Conservation (phyloP, 768 basidiomycete species). For the Coprinellus aureogranulatus region DNA sequence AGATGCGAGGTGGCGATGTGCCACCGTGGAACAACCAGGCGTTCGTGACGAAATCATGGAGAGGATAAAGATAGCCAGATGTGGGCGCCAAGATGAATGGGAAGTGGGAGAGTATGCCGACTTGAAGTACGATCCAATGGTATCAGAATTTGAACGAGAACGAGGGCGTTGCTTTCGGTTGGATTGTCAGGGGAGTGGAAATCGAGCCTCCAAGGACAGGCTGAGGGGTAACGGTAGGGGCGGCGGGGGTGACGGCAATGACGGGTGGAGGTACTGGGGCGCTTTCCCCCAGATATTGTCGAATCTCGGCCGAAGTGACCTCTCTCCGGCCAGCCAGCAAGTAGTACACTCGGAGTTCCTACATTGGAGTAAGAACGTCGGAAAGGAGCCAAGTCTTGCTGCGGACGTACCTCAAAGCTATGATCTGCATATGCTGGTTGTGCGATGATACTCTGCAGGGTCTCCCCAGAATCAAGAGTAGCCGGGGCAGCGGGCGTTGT, state of each 20-base stretch:
- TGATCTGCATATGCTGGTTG: conserved; percentile 13
- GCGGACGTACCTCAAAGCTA: conserved; percentile 15
- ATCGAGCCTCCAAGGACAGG: background rate
- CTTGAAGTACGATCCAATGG: no score
- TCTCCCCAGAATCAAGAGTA: conserved; percentile 1
- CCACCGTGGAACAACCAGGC: no score
- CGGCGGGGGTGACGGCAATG: no score
- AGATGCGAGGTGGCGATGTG: no score
- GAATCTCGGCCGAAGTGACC: conserved; percentile 14
- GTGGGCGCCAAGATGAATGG: no score
- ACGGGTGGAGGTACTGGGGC: no score
- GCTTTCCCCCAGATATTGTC: background rate
- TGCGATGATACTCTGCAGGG: conserved; percentile 9
- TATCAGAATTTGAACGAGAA: conserved; percentile 3
- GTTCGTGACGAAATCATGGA: no score
- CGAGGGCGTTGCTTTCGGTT: background rate
- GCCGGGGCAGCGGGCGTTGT: background rate
- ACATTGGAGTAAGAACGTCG: background rate
- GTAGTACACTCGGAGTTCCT: conserved; percentile 16
- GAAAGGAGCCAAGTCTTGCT: background rate
- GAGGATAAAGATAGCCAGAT: no score
- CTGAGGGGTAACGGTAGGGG: background rate
- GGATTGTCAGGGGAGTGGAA: background rate
- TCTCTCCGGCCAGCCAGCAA: conserved; percentile 10
- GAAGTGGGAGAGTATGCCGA: no score